A percentile compares a stretch with the other conserved stretches of the same genome.
Evolutionary conservation across 441 rosid species (phyloP).

Genomic region (Adansonia madagascariensis): DNA sequence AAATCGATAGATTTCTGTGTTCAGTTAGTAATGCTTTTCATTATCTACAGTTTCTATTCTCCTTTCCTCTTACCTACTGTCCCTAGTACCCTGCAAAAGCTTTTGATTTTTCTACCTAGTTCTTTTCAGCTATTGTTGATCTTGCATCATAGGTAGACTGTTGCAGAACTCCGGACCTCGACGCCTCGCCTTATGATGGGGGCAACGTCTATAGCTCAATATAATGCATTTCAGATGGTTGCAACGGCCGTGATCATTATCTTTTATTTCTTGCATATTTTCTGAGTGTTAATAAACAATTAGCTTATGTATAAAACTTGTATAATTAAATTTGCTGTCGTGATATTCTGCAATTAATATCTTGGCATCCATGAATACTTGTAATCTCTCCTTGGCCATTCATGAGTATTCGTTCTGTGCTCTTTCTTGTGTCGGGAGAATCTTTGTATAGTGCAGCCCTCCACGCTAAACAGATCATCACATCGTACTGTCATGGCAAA

Average conservation of each 20-base stretch:
- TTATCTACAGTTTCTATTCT: not conserved
- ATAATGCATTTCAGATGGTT: not conserved
- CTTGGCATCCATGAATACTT: conserved; percentile 35
- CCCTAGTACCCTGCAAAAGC: not conserved
- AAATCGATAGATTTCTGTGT: not conserved
- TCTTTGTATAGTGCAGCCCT: conserved; percentile 26
- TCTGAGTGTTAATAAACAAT: not conserved
- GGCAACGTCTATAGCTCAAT: too few relatives aligned
- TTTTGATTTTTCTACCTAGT: not conserved
- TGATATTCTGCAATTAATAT: not conserved
- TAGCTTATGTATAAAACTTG: not conserved
- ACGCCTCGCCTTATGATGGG: too few relatives aligned
- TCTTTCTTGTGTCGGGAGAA: conserved; percentile 28
- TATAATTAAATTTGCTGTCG: not conserved
- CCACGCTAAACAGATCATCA: too few relatives aligned
- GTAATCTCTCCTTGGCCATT: conserved; percentile 24
- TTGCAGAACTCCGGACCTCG: not conserved
- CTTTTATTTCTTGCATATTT: not conserved
- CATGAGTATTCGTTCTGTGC: conserved; percentile 19
- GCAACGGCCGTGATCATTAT: not conserved
- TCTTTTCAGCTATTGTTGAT: not conserved
- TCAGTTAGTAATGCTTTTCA: not conserved
- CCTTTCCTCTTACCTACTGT: not conserved
- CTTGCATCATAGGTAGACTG: not conserved
- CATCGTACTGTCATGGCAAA: not conserved